Conservation (phyloP, 352 stramenopile genomes). For the Globisporangium polare region DNA sequence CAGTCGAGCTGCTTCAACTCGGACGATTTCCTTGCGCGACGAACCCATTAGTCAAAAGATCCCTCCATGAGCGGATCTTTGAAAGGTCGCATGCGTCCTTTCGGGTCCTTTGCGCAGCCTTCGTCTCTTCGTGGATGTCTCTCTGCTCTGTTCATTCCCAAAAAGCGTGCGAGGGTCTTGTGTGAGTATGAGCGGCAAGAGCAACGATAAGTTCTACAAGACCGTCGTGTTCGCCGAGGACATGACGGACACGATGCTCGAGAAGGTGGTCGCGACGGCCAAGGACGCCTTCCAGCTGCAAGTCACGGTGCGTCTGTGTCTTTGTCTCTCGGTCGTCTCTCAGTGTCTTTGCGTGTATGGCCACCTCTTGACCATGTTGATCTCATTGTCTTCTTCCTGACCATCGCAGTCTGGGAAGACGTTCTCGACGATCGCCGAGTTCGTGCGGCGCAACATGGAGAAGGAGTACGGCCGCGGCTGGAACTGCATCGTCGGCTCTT, state of each 20-base stretch:
- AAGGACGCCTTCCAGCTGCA: conserved; percentile 91
- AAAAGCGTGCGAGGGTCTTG: not conserved
- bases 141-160: not conserved
- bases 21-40: no score
- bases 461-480: conserved; percentile 90
- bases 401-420: conserved; percentile 81
- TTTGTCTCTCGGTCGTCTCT: not conserved
- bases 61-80: not conserved
- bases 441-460: conserved; percentile 91
- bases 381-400: not conserved
- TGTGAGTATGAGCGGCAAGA: conserved; percentile 48
- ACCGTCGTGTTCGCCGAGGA: conserved; percentile 93
- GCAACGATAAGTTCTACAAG: conserved; percentile 87
- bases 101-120: not conserved
- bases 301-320: conserved; percentile 47
- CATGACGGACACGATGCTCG: conserved; percentile 93
- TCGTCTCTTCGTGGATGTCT: not conserved
- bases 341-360: not conserved
- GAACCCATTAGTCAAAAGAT: no score
- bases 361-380: not conserved
- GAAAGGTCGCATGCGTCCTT: not conserved
- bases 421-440: conserved; percentile 90
- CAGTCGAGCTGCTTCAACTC: no score
- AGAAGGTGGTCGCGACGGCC: conserved; percentile 86
- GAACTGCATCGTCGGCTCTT: conserved; percentile 92